Evolutionary conservation across 1,284 basidiomycete species (phyloP).

Genomic region (Ceratobasidium sp.): DNA sequence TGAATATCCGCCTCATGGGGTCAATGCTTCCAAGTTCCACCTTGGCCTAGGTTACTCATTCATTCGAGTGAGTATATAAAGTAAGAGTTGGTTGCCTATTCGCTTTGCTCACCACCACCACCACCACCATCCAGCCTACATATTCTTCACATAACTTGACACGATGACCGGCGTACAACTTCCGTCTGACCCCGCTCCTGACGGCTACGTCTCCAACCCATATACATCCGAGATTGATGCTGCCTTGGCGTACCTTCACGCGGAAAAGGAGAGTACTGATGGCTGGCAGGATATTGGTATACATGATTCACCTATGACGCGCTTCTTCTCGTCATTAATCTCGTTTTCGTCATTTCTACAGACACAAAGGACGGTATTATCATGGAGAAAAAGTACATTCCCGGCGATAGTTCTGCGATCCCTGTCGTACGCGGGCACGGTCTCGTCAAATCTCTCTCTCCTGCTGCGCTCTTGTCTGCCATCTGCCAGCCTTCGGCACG

Average conservation of each 20-base stretch:
- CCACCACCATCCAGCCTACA: not conserved
- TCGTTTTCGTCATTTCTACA: not conserved
- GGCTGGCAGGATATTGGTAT: constrained; percentile 43
- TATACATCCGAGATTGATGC: constrained; percentile 34
- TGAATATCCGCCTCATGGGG: constrained; percentile 1
- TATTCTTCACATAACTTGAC: not conserved
- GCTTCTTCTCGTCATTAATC: not conserved
- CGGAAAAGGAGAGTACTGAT: constrained; percentile 40
- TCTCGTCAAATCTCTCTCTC: constrained; percentile 35
- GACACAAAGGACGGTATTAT: constrained; percentile 41
- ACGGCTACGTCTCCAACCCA: constrained; percentile 38
- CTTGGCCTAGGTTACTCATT: constrained; percentile 10
- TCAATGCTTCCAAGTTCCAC: constrained; percentile 10
- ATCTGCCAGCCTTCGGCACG: constrained; percentile 38
- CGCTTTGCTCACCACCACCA: not conserved
- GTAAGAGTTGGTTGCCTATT: not conserved
- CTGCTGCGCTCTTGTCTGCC: constrained; percentile 38
- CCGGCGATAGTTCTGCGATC: constrained; percentile 41
- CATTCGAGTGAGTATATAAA: not conserved
- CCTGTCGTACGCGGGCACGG: constrained; percentile 42
- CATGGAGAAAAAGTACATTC: constrained; percentile 42
- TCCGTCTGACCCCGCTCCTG: constrained; percentile 34
- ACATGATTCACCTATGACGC: not conserved
- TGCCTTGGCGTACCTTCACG: constrained; percentile 38
- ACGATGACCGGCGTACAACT: constrained; percentile 28